A percentile compares a stretch with the other conserved stretches of the same genome.
Evolutionary conservation across 805 yeast species (phyloP).

Genomic region (Cyberlindnera mrakii): DNA sequence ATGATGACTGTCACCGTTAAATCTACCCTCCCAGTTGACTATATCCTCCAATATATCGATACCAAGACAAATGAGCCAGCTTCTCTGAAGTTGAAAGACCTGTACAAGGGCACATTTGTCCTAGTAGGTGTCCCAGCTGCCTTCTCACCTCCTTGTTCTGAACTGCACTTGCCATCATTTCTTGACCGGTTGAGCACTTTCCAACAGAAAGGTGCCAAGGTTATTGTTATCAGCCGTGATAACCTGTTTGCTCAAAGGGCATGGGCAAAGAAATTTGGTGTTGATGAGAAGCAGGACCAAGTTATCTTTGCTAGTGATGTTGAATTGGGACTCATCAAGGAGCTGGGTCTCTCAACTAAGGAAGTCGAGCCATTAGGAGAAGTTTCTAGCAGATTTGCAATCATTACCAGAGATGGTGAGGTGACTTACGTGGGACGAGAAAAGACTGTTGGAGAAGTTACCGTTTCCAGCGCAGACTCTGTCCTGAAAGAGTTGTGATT

Average conservation of each 20-base stretch:
- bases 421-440: slow-evolving; percentile 37
- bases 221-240: slow-evolving; percentile 56
- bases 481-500: slow-evolving; percentile 26
- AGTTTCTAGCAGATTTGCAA: slow-evolving; percentile 50
- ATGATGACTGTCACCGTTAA: slow-evolving; percentile 6
- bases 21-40: slow-evolving; percentile 11
- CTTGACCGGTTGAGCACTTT: slow-evolving; percentile 32
- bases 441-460: slow-evolving; percentile 30
- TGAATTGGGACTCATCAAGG: slow-evolving; percentile 45
- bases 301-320: slow-evolving; percentile 61
- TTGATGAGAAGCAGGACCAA: slow-evolving; percentile 25
- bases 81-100: slow-evolving; percentile 21
- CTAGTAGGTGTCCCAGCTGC: slow-evolving; percentile 80
- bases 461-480: slow-evolving; percentile 29
- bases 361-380: slow-evolving; percentile 50
- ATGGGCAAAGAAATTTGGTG: slow-evolving; percentile 42
- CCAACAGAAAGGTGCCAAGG: slow-evolving; percentile 49
- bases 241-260: slow-evolving; percentile 67
- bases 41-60: slow-evolving; percentile 27
- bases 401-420: slow-evolving; percentile 52
- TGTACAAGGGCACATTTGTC: slow-evolving; percentile 30
- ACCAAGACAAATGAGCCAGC: slow-evolving; percentile 22
- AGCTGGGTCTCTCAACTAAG: slow-evolving; percentile 43
- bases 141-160: slow-evolving; percentile 77
- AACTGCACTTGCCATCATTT: slow-evolving; percentile 62